Evolutionary conservation across 495 filamentous ascomycete genomes (phyloP), one percentile per base, ranked within the genome.

Genomic region (Daldinia grandis): DNA sequence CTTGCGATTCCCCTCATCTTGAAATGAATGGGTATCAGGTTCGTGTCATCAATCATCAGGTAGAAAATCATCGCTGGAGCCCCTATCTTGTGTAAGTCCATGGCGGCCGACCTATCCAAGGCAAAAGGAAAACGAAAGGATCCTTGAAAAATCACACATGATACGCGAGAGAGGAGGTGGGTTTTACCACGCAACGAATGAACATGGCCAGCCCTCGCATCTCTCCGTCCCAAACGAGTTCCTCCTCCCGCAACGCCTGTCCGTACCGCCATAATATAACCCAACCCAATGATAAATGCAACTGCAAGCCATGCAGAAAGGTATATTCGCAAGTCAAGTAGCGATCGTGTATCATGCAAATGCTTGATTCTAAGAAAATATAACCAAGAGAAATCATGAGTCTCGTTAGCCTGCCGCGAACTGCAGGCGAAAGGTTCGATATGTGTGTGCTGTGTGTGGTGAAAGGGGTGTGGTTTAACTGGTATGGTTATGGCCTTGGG

Each of bases 1-100:
- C 73, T 77, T 74, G 69, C 73, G 70, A 72, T 75, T 61, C 75
- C 75, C 75, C 75, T 74, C 75, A 77, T 77, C 75, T 77, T 67
- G 49, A 57, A 77, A 76, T 77, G 73, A 72, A 75, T 71, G 73
- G 75, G 75, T 77, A 77, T 76, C 66, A 73, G 58, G 60, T 57
- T 69, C 62, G 53, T 69, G 49, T 77, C 75, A 55, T 77, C 38
- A 75, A 35, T 77, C 75, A 72, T 77, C 44, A 77, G 56, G 65
- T 75, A 68, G 57, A 64, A 73, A 66, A 68, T 27, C 55, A 72
- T 64, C 59, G 68, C 63, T 68, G 49, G 56, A 64, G 44, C 58
- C 63, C 64, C 7, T 58, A 65, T 71, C 53, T 71, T 65, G 42
- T 72, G 60, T 40, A 53, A 71, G 69, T 63, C 64, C 60, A 67